Evolutionary conservation across 2,329 filamentous ascomycete species (phyloP).

Genomic region (Neurospora sp.): DNA sequence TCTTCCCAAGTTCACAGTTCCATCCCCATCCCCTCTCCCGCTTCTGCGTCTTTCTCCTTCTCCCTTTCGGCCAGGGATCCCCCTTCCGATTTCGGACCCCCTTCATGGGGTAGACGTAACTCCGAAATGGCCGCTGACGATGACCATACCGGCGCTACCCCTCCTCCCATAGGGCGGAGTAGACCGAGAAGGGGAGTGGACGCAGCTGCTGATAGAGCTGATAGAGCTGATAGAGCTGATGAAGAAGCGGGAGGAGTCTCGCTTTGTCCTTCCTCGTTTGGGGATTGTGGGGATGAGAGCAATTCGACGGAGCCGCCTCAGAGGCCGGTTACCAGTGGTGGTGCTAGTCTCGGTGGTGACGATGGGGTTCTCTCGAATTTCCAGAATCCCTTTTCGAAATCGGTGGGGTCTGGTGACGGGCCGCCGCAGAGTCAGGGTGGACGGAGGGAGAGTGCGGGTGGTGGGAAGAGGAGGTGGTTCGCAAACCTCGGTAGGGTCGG

Average conservation of each 20-base stretch:
- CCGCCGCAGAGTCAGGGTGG: not conserved
- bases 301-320: not conserved
- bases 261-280: not conserved
- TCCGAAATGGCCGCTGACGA: constrained; percentile 27
- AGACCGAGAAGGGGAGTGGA: constrained; percentile 1
- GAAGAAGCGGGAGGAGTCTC: constrained; percentile 10
- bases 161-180: constrained; percentile 45
- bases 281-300: constrained; percentile 2
- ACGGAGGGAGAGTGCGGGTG: constrained; percentile 1
- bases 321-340: not conserved
- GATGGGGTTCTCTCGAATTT: constrained; percentile 1
- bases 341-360: constrained; percentile 1
- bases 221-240: not conserved
- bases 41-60: constrained; percentile 15
- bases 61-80: constrained; percentile 17
- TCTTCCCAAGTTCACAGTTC: constrained; percentile 3
- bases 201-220: not conserved
- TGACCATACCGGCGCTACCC: constrained; percentile 37
- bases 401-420: not conserved
- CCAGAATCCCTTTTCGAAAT: not conserved
- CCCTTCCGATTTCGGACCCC: constrained; percentile 25
- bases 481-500: constrained; percentile 6
- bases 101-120: constrained; percentile 29
- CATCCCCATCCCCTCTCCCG: constrained; percentile 7
- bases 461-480: constrained; percentile 11